Conservation (phyloP, 2,329 filamentous ascomycete species). For the Talaromyces albobiverticillius region DNA sequence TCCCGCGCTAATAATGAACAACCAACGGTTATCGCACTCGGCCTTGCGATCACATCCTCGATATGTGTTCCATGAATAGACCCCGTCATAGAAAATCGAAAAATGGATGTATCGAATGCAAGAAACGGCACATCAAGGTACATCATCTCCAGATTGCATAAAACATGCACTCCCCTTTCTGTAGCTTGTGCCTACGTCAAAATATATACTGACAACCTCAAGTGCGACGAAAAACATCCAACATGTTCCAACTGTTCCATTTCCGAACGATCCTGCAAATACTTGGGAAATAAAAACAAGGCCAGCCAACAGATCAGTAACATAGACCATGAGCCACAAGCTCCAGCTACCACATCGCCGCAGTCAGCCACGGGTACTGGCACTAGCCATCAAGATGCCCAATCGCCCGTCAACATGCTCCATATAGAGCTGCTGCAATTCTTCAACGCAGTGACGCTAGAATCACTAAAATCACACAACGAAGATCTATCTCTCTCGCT, state of each 20-base stretch:
- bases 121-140: constrained; percentile 11
- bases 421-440: neutral
- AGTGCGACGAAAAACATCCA: constrained; percentile 9
- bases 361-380: neutral
- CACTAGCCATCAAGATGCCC: neutral
- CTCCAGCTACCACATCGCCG: neutral
- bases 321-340: neutral
- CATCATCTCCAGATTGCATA: neutral
- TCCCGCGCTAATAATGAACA: too few relatives aligned
- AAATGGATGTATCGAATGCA: constrained; percentile 9
- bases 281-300: too few relatives aligned
- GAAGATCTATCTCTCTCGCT: neutral
- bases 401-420: constrained; percentile 1
- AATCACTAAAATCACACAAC: neutral
- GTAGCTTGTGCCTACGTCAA: too few relatives aligned
- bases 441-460: neutral
- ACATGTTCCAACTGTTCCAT: neutral
- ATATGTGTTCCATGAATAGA: neutral
- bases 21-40: too few relatives aligned
- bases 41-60: too few relatives aligned
- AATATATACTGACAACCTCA: too few relatives aligned
- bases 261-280: neutral
- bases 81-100: neutral
- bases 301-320: neutral
- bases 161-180: too few relatives aligned